Evolutionary conservation across 306 rosid genomes (phyloP).

Genomic region (Quillaja saponaria): DNA sequence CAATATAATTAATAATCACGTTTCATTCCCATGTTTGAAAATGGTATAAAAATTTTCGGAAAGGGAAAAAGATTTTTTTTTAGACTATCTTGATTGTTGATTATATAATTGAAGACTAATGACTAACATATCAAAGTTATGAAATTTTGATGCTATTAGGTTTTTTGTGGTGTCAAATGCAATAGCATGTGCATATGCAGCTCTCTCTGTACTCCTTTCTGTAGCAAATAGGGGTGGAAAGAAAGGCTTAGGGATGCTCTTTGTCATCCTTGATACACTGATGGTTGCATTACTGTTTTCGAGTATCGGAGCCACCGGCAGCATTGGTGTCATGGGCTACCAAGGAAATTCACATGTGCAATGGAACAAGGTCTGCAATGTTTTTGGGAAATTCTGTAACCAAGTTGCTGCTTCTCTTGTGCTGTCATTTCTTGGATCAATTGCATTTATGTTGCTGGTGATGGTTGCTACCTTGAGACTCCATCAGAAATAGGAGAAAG

Average conservation of each 20-base stretch:
- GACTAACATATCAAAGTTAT: too few species aligned
- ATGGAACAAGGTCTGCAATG: constrained; percentile 76
- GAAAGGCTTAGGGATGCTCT: constrained; percentile 18
- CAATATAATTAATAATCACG: too few species aligned
- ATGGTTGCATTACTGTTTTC: constrained; percentile 78
- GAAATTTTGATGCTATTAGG: constrained; percentile 24
- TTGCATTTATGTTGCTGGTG: constrained; percentile 46
- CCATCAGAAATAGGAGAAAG: neutral
- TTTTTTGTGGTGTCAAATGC: constrained; percentile 61
- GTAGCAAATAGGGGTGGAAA: constrained; percentile 33
- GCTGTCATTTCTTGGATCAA: constrained; percentile 50
- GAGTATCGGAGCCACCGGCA: constrained; percentile 54
- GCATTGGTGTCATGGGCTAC: constrained; percentile 55
- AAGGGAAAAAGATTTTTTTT: too few species aligned
- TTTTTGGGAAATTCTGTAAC: constrained; percentile 57
- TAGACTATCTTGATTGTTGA: too few species aligned
- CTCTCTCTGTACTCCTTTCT: constrained; percentile 38
- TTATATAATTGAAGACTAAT: too few species aligned
- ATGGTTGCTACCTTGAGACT: constrained; percentile 35
- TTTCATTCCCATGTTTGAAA: too few species aligned
- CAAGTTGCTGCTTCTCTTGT: constrained; percentile 40
- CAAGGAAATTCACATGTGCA: constrained; percentile 71
- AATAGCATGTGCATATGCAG: constrained; percentile 63
- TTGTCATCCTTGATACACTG: constrained; percentile 44
- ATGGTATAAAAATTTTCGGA: too few species aligned